These are phyloP conservation scores for Gastrolobium bilobum DNA, from an alignment of 306 rosid species.

Conservation along the genomic window DNA sequence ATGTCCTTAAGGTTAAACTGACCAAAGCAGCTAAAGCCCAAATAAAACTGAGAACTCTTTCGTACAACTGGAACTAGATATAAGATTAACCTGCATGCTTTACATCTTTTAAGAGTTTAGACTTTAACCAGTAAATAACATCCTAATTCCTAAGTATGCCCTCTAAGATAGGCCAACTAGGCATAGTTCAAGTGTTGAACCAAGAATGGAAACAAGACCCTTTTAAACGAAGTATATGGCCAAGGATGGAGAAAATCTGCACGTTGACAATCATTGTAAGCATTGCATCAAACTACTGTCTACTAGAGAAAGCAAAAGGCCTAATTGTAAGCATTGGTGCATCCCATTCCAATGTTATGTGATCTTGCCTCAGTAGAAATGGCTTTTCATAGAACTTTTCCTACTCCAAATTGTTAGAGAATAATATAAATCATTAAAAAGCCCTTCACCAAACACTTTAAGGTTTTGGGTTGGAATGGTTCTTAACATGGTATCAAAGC, in stretches of 20 bases:
- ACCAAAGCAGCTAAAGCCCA: neutral
- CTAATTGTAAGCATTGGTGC: constrained; percentile 19
- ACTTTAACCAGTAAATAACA: constrained; percentile 26
- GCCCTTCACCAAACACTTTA: too few relatives aligned
- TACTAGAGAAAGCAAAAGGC: neutral
- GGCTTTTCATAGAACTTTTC: neutral
- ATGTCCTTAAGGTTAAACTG: constrained; percentile 24
- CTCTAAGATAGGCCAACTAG: neutral
- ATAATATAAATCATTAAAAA: too few relatives aligned
- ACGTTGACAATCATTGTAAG: neutral
- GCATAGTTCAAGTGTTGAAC: neutral
- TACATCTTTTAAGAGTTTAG: neutral
- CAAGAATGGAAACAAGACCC: neutral
- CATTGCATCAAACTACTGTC: neutral
- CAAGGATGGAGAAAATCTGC: neutral
- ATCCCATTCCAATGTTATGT: neutral
- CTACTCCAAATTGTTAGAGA: neutral
- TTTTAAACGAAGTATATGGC: neutral
- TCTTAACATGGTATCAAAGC: too few relatives aligned
- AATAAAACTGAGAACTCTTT: constrained; percentile 33
- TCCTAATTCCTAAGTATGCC: neutral
- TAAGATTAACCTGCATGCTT: constrained; percentile 15
- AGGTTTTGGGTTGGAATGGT: too few relatives aligned
- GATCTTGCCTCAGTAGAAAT: neutral
- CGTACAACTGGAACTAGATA: constrained; percentile 6